Percentiles rank a stretch among this genome's conserved stretches.
phyloP scores from a whole-genome alignment of 2,329 filamentous ascomycete species.

The Fusarium phyllophilum region DNA sequence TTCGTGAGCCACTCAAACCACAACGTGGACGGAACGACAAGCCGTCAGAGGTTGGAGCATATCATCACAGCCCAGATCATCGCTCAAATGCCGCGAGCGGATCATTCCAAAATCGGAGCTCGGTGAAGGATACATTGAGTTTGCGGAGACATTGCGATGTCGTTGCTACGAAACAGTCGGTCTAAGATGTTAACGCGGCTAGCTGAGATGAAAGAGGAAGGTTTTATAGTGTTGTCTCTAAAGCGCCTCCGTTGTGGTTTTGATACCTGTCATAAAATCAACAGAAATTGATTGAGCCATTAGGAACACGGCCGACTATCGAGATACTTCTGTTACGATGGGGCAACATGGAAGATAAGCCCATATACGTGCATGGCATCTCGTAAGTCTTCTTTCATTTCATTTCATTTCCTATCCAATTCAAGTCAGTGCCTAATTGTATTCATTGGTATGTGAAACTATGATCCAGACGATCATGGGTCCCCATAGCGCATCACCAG shows the following conservation, averaged over 20 bases:
- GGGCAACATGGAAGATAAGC: background rate
- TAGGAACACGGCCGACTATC: background rate
- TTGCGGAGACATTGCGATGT: constrained; percentile 9
- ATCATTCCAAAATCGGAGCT: constrained; percentile 27
- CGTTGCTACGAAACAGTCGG: constrained; percentile 20
- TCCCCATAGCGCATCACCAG: background rate
- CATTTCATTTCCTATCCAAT: background rate
- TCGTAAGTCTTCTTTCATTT: background rate
- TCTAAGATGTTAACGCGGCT: constrained; percentile 16
- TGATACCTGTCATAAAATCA: background rate
- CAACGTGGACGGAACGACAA: constrained; percentile 38
- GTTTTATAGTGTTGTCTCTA: constrained; percentile 4
- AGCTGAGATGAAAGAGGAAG: constrained; percentile 17
- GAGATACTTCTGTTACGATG: background rate
- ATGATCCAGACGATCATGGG: background rate
- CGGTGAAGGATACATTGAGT: constrained; percentile 23
- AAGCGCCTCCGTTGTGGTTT: background rate
- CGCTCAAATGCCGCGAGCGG: constrained; percentile 20
- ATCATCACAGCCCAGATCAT: background rate
- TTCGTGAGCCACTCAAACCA: constrained; percentile 40
- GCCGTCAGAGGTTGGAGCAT: constrained; percentile 34
- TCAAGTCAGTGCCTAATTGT: background rate
- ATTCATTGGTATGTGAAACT: background rate
- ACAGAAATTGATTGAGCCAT: background rate
- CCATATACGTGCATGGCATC: background rate